Percentiles rank a stretch among this genome's conserved stretches.
phyloP scores from a whole-genome alignment of 345 rosid species.

The Bruguiera sexangula region DNA sequence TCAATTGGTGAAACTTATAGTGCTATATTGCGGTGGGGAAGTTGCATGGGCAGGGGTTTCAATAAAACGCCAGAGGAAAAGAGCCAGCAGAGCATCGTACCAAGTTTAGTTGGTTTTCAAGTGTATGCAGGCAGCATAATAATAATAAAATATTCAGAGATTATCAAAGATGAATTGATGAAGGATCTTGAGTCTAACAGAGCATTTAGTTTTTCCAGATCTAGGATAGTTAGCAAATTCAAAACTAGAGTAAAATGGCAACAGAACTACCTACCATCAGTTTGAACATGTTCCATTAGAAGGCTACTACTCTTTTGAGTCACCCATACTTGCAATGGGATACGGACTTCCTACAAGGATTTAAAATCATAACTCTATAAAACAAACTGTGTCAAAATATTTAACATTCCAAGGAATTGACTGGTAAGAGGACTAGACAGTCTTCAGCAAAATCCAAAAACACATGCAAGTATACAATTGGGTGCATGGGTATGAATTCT shows the following conservation, averaged over 20 bases:
- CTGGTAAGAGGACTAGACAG: not conserved
- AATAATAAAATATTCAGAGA: too few species aligned
- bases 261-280: conserved; percentile 51
- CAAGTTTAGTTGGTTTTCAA: too few species aligned
- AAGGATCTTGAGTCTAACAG: not conserved
- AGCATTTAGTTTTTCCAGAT: not conserved
- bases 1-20: too few species aligned
- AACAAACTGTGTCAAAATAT: not conserved
- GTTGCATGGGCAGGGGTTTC: too few species aligned
- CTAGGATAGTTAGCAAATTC: not conserved
- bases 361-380: conserved; percentile 2
- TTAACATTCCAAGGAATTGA: not conserved
- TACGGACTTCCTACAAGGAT: conserved; percentile 69
- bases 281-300: conserved; percentile 63
- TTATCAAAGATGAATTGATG: too few species aligned
- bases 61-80: too few species aligned
- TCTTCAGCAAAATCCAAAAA: not conserved
- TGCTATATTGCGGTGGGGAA: too few species aligned
- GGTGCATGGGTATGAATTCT: not conserved
- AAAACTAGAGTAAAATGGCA: not conserved
- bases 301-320: conserved; percentile 70
- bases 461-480: not conserved
- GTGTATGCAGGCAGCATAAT: too few species aligned
- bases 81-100: too few species aligned
- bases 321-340: conserved; percentile 84